Evolutionary conservation across 768 basidiomycete species (phyloP).

Genomic region (Lactarius tabidus): DNA sequence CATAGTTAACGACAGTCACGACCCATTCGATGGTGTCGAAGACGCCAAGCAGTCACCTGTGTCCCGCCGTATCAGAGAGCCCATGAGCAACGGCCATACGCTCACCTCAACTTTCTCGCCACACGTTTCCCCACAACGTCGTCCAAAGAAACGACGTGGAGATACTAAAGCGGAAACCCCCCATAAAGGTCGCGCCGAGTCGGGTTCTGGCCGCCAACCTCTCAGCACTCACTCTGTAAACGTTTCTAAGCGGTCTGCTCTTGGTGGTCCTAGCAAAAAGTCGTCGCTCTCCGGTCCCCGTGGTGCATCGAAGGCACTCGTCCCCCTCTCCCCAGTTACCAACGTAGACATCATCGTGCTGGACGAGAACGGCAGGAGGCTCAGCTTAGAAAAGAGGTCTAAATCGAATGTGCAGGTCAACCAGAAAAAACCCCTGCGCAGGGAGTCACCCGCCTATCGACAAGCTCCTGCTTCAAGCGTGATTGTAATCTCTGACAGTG

Average conservation of each 20-base stretch:
- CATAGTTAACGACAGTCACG: constrained; percentile 44
- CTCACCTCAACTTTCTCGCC: constrained; percentile 14
- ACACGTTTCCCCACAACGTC: constrained; percentile 16
- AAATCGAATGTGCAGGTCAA: constrained; percentile 42
- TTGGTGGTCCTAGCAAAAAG: constrained; percentile 30
- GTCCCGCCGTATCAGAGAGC: background rate
- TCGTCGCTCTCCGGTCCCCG: constrained; percentile 12
- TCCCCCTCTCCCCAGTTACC: constrained; percentile 43
- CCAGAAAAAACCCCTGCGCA: constrained; percentile 4
- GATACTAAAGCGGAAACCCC: constrained; percentile 5
- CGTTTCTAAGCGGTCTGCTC: constrained; percentile 34
- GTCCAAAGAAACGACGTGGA: constrained; percentile 23
- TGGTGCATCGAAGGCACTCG: constrained; percentile 31
- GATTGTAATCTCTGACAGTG: constrained; percentile 19
- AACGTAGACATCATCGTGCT: constrained; percentile 65
- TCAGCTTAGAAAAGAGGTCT: constrained; percentile 61
- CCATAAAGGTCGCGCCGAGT: background rate
- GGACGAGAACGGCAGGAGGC: constrained; percentile 53
- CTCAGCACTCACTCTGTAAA: constrained; percentile 40
- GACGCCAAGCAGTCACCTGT: background rate
- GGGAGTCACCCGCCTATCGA: constrained; percentile 15
- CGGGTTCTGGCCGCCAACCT: constrained; percentile 35
- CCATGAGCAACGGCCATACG: background rate
- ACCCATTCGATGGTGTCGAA: constrained; percentile 14
- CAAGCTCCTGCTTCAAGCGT: background rate